phyloP scores from a whole-genome alignment of 257 asterid genomes.

The Solanum commersonii region DNA sequence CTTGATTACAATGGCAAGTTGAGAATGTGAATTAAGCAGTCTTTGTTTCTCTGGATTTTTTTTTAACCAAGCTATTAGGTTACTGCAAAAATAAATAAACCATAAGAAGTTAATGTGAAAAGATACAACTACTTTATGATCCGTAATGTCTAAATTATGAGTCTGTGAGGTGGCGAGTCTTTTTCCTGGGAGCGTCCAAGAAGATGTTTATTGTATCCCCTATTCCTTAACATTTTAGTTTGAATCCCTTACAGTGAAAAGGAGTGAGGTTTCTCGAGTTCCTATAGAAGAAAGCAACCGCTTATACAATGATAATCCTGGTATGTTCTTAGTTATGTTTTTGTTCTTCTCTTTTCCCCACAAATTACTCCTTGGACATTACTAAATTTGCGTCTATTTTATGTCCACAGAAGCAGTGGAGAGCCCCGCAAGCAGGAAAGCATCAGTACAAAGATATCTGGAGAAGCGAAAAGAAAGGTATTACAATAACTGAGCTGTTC shows the following conservation, averaged over 20 bases:
- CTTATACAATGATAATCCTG: constrained; percentile 42
- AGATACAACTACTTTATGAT: neutral
- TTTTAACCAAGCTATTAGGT: neutral
- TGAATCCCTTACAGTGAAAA: constrained; percentile 34
- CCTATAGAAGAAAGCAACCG: constrained; percentile 39
- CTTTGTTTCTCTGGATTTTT: neutral
- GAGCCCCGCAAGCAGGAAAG: constrained; percentile 67
- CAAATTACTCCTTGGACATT: neutral
- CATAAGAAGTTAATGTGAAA: neutral
- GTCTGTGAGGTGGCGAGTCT: neutral
- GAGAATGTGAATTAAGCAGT: neutral
- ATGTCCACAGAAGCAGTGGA: constrained; percentile 28
- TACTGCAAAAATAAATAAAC: neutral
- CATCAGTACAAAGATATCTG: constrained; percentile 78
- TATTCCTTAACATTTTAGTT: neutral
- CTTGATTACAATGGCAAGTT: neutral
- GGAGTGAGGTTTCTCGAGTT: constrained; percentile 28
- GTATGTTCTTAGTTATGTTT: constrained; percentile 19
- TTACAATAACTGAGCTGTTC: constrained; percentile 6
- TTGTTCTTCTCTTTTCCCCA: neutral
- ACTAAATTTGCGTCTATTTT: neutral
- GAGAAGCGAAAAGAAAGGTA: constrained; percentile 98
- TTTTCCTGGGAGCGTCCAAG: neutral
- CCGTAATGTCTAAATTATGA: neutral
- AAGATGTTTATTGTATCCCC: neutral